Base-by-base conservation (phyloP, 768 basidiomycete species). In the Mycena filopes region DNA sequence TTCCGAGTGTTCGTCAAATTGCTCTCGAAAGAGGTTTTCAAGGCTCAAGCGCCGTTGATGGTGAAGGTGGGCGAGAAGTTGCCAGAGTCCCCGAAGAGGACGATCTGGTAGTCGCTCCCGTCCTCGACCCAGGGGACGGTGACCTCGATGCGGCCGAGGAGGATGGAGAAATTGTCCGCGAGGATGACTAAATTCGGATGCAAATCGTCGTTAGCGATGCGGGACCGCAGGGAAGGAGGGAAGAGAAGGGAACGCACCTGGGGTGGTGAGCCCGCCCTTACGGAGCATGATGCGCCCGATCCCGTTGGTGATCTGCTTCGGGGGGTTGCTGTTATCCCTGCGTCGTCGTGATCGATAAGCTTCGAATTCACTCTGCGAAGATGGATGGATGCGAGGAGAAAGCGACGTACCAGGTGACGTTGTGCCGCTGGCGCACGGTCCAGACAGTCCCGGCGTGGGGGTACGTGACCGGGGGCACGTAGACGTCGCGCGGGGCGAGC, bases 241-340 rank as follows among this genome's bases (percentile, higher is more conserved):
- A 48, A 26, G 31, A 12, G 25, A 18, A 47, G 75, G n/a, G n/a
- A n/a, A n/a, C 78, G 18, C 47, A 73, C 78, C 45, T 7, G 74
- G 45, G 3, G 73, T 68, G 36, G 75, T 76, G 16, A 47, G 26
- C 10, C 57, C 43, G 28, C 69, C 63, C 15, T 66, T 63, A 53
- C 76, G 69, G 36, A 81, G 73, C 55, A 71, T 69, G 38, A 82
- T 70, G 13, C 16, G 36, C 20, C 78, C 77, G 7, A 33, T 10
- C 15, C 58, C 26, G 63, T 81, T 78, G 40, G 80, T 82, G 65
- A 83, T 77, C 0, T 73, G 16, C 0, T 28, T 18, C 13, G 79
- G 78, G 21, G 71, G 54, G 48, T 63, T 51, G 3, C 68, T 67
- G 36, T 53, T 69, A 60, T 81, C 70, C 81, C 81, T 81, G 56